Conservation (phyloP, 176 grass and related monocot species). For the Urochloa ruziziensis region DNA sequence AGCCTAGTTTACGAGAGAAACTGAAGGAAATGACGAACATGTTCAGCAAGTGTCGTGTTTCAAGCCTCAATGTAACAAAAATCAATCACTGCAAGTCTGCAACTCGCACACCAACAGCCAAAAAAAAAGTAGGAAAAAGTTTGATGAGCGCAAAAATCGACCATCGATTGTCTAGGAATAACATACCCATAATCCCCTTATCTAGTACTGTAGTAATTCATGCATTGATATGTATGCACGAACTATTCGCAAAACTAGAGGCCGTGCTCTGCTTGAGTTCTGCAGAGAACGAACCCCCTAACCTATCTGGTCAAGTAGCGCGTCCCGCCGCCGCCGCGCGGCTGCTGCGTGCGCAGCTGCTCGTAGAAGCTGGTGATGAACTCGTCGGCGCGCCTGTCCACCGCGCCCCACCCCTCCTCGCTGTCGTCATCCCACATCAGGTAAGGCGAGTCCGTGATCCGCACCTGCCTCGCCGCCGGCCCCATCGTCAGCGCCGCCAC, state of each 20-base stretch:
- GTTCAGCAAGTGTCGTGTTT: not conserved
- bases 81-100: not conserved
- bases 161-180: not conserved
- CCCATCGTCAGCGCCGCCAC: not conserved
- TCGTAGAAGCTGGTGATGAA: slow-evolving; percentile 85
- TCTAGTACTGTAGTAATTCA: no score
- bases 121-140: not conserved
- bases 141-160: not conserved
- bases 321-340: not conserved
- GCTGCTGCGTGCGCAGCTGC: slow-evolving; percentile 64
- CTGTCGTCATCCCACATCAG: slow-evolving; percentile 36
- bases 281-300: not conserved
- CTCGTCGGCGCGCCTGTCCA: slow-evolving; percentile 80
- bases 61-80: slow-evolving; percentile 2
- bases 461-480: slow-evolving; percentile 24
- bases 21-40: not conserved
- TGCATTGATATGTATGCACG: not conserved
- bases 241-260: not conserved
- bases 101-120: not conserved
- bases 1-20: not conserved
- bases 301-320: slow-evolving; percentile 19
- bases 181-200: not conserved
- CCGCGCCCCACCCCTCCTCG: slow-evolving; percentile 24
- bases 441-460: slow-evolving; percentile 76
- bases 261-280: not conserved